A percentile compares a stretch with the other conserved stretches of the same genome.
phyloP scores from a whole-genome alignment of 179 eudicot genomes.

The Heliamphora ciliata region DNA sequence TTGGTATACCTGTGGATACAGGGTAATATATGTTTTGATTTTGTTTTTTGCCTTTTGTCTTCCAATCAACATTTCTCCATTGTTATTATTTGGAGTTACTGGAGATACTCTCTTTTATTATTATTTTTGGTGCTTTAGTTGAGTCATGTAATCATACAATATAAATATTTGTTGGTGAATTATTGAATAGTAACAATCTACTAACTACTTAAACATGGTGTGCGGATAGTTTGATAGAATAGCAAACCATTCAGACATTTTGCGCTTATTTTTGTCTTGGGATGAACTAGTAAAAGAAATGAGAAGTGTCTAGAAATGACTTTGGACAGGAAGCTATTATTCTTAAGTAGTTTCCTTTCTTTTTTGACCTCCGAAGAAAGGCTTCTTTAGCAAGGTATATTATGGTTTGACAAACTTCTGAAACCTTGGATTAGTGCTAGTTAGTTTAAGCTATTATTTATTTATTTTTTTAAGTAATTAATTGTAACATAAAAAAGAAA shows the following conservation, averaged over 20 bases:
- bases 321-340: background rate
- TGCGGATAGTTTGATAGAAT: background rate
- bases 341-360: background rate
- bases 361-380: background rate
- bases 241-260: background rate
- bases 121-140: background rate
- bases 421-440: background rate
- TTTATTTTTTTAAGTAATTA: too few relatives aligned
- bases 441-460: background rate
- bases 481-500: too few relatives aligned
- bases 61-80: background rate
- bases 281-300: background rate
- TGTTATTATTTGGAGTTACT: conserved; percentile 1
- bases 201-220: background rate
- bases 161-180: conserved; percentile 1
- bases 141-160: background rate
- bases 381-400: background rate
- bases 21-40: conserved; percentile 34
- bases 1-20: conserved; percentile 58
- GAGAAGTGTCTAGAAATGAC: conserved; percentile 3
- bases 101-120: background rate
- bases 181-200: background rate
- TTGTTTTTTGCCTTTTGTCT: background rate
- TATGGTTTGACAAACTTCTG: background rate
- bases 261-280: background rate